Percentiles rank a stretch among this genome's conserved stretches.
Conservation (phyloP, 2,329 filamentous ascomycete genomes). For the Emydomyces testavorans region DNA sequence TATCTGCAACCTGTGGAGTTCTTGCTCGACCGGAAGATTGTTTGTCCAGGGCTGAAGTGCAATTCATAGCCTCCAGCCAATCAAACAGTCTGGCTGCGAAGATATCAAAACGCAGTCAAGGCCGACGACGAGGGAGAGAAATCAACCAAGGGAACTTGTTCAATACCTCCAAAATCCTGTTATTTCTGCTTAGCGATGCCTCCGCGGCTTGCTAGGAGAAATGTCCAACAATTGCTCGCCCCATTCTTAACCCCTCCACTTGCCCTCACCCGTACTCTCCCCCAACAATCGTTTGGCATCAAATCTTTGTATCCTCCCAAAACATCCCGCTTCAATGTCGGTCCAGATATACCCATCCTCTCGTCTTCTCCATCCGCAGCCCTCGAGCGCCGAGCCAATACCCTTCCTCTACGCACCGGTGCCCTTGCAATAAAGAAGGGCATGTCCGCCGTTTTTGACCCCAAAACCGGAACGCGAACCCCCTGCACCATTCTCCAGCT, state of each 20-base stretch:
- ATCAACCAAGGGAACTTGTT: background rate
- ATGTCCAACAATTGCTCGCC: conserved; percentile 23
- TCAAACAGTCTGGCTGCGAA: no score
- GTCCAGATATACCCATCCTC: conserved; percentile 41
- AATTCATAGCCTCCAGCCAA: no score
- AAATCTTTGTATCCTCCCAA: conserved; percentile 47
- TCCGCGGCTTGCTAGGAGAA: conserved; percentile 26
- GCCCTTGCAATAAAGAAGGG: conserved; percentile 83
- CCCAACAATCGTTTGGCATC: conserved; percentile 39
- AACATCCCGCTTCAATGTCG: conserved; percentile 44
- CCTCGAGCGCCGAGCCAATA: conserved; percentile 46
- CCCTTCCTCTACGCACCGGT: conserved; percentile 59
- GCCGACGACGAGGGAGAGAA: background rate
- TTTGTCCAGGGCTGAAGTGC: no score
- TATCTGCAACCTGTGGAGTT: no score
- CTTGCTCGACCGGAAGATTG: no score
- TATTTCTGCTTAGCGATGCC: conserved; percentile 24
- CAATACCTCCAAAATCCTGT: background rate
- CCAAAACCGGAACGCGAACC: conserved; percentile 60
- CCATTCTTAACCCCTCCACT: conserved; percentile 10
- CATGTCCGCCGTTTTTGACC: conserved; percentile 83
- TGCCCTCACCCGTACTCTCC: background rate
- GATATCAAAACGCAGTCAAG: no score
- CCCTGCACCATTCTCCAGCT: conserved; percentile 89
- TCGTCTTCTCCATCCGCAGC: conserved; percentile 48